Base-by-base conservation (phyloP, 805 yeast species). In the Priceomyces fermenticarens region DNA sequence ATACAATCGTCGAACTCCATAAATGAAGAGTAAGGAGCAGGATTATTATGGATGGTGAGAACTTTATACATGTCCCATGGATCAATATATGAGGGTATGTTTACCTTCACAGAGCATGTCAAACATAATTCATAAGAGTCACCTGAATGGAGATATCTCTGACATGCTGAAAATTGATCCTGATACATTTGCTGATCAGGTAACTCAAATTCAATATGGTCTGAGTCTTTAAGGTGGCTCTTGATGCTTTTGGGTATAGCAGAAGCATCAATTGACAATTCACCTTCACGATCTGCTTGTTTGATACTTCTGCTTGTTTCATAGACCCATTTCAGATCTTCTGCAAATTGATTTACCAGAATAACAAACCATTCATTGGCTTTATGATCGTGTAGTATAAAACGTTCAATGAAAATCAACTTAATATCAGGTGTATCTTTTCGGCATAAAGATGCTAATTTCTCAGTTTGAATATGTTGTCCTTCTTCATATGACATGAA, bases 51-150 rank as follows among this genome's bases (percentile, higher is more conserved):
- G 10, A 63, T 53, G 0, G 87, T 79, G 40, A 93, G 66, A 1
- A 80, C 74, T 54, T 85, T 83, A 65, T 88, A 93, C 3, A 91
- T 72, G 12, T 76, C 78, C 97, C 97, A 93, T 0, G 95, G 74
- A 2, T 70, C 49, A 9, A 81, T 53, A 7, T 58, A 47, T 4
- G 61, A 45, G 0, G 83, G 81, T 11, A 87, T 67, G 4, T 60
- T 61, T 10, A 88, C 70, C 39, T 70, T 70, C 42, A 91, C 85
- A 44, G 79, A 85, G 1, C 85, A 82, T 0, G 98, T 91, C 26
- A 93, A 70, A 57, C 99, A 93, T 11, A 93, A 72, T 58, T 93
- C 99, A 57, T 93, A 93, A 1, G 97, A 88, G 55, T 93, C 95
- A 9, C 99, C 99, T 5, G 81, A 62, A 39, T 72, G 78, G 35